phyloP scores from a whole-genome alignment of 768 basidiomycete species.

The Termitomyces sp. region DNA sequence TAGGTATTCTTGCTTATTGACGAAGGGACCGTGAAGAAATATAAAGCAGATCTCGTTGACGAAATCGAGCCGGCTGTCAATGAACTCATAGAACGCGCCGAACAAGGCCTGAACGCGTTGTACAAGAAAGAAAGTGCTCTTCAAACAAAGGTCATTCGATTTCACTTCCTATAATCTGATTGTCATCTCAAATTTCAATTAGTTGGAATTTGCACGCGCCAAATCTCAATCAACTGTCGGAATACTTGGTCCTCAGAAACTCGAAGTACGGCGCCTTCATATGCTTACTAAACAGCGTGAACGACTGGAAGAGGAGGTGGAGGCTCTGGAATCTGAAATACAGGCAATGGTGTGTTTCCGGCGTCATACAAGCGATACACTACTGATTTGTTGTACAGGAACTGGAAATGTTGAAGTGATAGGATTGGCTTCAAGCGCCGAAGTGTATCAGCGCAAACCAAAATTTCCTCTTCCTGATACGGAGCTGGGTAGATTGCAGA shows the following conservation, averaged over 20 bases:
- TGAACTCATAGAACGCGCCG: conserved; percentile 68
- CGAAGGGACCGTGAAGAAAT: conserved; percentile 66
- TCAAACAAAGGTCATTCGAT: conserved; percentile 55
- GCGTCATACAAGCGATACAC: neutral
- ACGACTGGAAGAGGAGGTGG: conserved; percentile 61
- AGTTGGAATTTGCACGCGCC: conserved; percentile 57
- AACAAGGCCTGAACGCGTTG: conserved; percentile 60
- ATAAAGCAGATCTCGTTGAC: conserved; percentile 72
- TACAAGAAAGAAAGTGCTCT: conserved; percentile 59
- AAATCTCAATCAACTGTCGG: conserved; percentile 42
- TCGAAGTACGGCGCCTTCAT: conserved; percentile 63
- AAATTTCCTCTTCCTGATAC: neutral
- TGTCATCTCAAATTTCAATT: neutral
- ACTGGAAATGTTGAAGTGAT: conserved; percentile 14
- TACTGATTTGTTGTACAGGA: conserved; percentile 11
- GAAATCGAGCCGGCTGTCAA: conserved; percentile 80
- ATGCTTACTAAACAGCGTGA: conserved; percentile 64
- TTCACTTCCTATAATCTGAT: neutral
- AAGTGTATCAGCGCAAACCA: neutral
- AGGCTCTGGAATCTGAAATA: conserved; percentile 58
- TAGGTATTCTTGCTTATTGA: conserved; percentile 76
- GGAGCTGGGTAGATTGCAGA: neutral
- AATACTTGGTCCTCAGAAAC: conserved; percentile 54
- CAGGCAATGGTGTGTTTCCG: conserved; percentile 42
- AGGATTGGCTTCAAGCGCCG: neutral